phyloP scores from a whole-genome alignment of 2,329 filamentous ascomycete genomes.

The Chaetomiaceae sp. region DNA sequence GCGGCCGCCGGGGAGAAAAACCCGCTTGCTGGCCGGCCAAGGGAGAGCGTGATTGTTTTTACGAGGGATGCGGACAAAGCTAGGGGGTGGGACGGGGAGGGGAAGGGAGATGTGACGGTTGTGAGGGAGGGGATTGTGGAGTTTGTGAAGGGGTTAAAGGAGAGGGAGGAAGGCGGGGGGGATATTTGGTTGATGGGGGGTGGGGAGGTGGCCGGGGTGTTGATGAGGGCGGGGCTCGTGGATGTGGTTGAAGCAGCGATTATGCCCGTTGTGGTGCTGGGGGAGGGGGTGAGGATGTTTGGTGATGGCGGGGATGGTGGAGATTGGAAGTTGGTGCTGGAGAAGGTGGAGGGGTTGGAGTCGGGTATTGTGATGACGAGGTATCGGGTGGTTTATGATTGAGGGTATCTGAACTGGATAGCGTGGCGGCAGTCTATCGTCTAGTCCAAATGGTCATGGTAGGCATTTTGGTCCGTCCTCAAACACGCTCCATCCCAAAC shows the following conservation, averaged over 20 bases:
- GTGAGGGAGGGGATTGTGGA: slow-evolving; percentile 19
- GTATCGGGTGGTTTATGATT: slow-evolving; percentile 15
- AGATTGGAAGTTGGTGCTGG: slow-evolving; percentile 12
- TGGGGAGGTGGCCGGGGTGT: slow-evolving; percentile 27
- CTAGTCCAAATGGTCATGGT: background rate
- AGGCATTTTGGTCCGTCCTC: too few relatives aligned
- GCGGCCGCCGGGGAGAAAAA: slow-evolving; percentile 6
- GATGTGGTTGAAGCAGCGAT: slow-evolving; percentile 31
- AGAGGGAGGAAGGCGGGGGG: slow-evolving; percentile 20
- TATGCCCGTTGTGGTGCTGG: slow-evolving; percentile 26
- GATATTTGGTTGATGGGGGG: slow-evolving; percentile 38
- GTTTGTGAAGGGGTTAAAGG: slow-evolving; percentile 25
- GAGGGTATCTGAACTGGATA: background rate
- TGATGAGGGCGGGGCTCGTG: slow-evolving; percentile 29
- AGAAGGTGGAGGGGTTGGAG: slow-evolving; percentile 1
- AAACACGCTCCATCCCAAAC: too few relatives aligned
- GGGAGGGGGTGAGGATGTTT: slow-evolving; percentile 27
- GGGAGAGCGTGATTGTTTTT: slow-evolving; percentile 29
- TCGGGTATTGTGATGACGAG: slow-evolving; percentile 18
- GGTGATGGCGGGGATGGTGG: background rate
- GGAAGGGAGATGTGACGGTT: slow-evolving; percentile 25
- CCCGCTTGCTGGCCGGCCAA: slow-evolving; percentile 21
- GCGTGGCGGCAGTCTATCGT: background rate
- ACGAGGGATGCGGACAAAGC: slow-evolving; percentile 17
- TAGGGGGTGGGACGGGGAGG: slow-evolving; percentile 16